A percentile compares a stretch with the other conserved stretches of the same genome.
phyloP scores from a whole-genome alignment of 108 stramenopile species.

The Ochromonas danica region DNA sequence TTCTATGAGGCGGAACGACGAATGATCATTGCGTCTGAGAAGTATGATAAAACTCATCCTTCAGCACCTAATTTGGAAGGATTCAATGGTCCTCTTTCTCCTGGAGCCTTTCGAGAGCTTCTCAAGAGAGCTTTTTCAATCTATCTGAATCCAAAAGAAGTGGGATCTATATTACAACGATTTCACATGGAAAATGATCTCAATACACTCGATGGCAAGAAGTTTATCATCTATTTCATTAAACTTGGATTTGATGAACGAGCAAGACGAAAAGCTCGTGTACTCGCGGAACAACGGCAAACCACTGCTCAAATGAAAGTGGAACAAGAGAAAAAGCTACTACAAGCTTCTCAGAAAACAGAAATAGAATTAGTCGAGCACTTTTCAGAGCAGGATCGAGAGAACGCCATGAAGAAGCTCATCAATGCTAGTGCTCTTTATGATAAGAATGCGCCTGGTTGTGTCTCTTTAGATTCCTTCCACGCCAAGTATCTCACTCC shows the following conservation, averaged over 20 bases:
- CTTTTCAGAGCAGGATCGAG: neutral
- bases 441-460: slow-evolving; percentile 29
- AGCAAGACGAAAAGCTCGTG: neutral
- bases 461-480: slow-evolving; percentile 10
- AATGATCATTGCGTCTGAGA: slow-evolving; percentile 21
- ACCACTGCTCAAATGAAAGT: neutral
- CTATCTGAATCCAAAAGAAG: neutral
- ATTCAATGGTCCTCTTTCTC: neutral
- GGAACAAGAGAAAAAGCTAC: neutral
- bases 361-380: neutral
- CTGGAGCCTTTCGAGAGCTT: slow-evolving; percentile 27
- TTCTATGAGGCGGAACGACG: neutral
- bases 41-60: slow-evolving; percentile 30
- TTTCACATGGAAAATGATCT: neutral
- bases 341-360: too few relatives aligned
- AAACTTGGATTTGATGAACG: slow-evolving; percentile 27
- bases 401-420: slow-evolving; percentile 2
- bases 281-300: neutral
- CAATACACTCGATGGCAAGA: slow-evolving; percentile 8
- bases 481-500: slow-evolving; percentile 9
- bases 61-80: slow-evolving; percentile 30
- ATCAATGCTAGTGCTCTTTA: neutral
- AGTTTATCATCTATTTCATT: slow-evolving; percentile 26
- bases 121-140: slow-evolving; percentile 22
- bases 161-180: neutral